A percentile compares a stretch with the other conserved stretches of the same genome.
phyloP scores from a whole-genome alignment of 2,329 filamentous ascomycete genomes.

The Sclerotinia sclerotiorum region DNA sequence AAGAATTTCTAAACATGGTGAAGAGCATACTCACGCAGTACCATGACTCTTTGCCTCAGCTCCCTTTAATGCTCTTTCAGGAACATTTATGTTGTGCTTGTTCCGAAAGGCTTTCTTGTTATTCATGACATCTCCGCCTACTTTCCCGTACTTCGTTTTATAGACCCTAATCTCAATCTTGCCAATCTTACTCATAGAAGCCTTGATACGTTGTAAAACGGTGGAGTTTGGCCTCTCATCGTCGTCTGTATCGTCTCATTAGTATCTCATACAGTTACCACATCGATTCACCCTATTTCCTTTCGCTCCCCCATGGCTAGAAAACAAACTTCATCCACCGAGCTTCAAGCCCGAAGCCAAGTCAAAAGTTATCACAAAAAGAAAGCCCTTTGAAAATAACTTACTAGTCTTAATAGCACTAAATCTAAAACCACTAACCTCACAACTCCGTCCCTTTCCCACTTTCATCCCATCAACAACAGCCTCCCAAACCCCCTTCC shows the following conservation, averaged over 20 bases:
- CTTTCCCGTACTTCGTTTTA: slow-evolving; percentile 22
- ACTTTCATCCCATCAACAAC: slow-evolving; percentile 22
- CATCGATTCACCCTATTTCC: not conserved
- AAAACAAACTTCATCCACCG: not conserved
- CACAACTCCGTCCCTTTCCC: slow-evolving; percentile 20
- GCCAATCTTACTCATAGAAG: slow-evolving; percentile 23
- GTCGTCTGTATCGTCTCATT: not conserved
- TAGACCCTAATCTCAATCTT: slow-evolving; percentile 28
- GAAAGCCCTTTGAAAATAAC: not conserved
- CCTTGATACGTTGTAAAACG: not conserved
- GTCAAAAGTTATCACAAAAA: not conserved
- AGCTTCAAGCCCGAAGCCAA: not conserved
- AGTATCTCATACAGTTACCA: not conserved
- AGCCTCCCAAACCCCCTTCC: slow-evolving; percentile 21
- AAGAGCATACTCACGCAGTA: slow-evolving; percentile 24
- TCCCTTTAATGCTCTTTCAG: slow-evolving; percentile 31
- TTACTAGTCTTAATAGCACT: slow-evolving; percentile 9
- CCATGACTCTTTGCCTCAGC: slow-evolving; percentile 28
- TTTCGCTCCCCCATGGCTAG: not conserved
- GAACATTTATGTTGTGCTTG: slow-evolving; percentile 8
- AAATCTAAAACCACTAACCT: slow-evolving; percentile 24
- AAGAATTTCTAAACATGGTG: not conserved
- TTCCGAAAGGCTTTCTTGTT: slow-evolving; percentile 10
- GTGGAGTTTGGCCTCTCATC: not conserved
- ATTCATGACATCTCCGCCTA: slow-evolving; percentile 9